Percentiles rank a stretch among this genome's conserved stretches.
Conservation (phyloP, 1,139 yeast genomes). For the Diutina scorzettiae region DNA sequence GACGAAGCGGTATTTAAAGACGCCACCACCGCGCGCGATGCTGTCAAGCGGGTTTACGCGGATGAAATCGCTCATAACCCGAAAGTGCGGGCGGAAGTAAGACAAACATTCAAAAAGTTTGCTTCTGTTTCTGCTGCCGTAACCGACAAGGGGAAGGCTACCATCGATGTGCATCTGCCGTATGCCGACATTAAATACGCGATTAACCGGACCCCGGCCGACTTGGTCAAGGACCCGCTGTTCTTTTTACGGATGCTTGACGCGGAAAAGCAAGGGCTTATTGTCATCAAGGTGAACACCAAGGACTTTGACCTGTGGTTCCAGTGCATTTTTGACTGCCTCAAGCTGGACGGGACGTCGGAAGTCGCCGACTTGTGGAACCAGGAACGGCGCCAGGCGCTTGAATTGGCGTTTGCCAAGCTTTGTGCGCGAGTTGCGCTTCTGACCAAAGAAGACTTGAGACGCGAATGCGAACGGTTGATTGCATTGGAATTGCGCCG, state of each 20-base stretch:
- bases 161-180: constrained; percentile 71
- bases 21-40: constrained; percentile 53
- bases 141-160: constrained; percentile 78
- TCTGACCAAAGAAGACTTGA: constrained; percentile 74
- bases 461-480: constrained; percentile 64
- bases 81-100: constrained; percentile 61
- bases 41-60: constrained; percentile 55
- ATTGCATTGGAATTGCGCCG: constrained; percentile 62
- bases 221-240: constrained; percentile 67
- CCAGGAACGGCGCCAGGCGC: constrained; percentile 53
- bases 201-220: constrained; percentile 62
- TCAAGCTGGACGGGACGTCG: constrained; percentile 75
- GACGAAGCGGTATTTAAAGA: constrained; percentile 48
- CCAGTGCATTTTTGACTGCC: constrained; percentile 39
- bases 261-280: constrained; percentile 64
- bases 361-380: constrained; percentile 81
- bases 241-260: constrained; percentile 78
- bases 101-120: constrained; percentile 54
- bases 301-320: constrained; percentile 33
- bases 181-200: constrained; percentile 90
- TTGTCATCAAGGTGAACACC: constrained; percentile 35
- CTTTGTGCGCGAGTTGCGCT: constrained; percentile 57
- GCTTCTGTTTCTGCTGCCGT: constrained; percentile 65
- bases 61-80: constrained; percentile 80
- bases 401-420: constrained; percentile 56